A percentile compares a stretch with the other conserved stretches of the same genome.
These are phyloP conservation scores for Metahyphopichia silvanorum DNA, from an alignment of 805 yeast species.

Conservation along the genomic window DNA sequence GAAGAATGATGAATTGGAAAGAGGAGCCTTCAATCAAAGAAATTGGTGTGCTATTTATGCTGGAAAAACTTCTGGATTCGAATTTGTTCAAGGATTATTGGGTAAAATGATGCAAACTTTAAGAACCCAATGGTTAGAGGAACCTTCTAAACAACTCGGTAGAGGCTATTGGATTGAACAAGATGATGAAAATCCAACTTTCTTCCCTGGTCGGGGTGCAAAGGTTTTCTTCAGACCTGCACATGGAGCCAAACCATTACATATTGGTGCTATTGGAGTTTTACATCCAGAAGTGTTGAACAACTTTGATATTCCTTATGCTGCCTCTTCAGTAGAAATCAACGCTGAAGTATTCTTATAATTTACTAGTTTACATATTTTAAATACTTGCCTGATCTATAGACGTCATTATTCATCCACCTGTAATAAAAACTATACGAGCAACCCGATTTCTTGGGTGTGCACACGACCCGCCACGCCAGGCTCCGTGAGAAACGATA, in stretches of 20 bases:
- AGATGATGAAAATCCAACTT: constrained; percentile 63
- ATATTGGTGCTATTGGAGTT: constrained; percentile 86
- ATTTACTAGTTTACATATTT: too few species aligned
- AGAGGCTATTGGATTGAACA: constrained; percentile 90
- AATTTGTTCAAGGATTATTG: constrained; percentile 87
- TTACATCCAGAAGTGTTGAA: constrained; percentile 92
- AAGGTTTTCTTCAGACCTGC: constrained; percentile 69
- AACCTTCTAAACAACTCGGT: constrained; percentile 42
- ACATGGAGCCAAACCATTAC: constrained; percentile 53
- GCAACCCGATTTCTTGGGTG: background rate
- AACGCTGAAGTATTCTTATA: constrained; percentile 84
- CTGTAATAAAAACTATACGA: background rate
- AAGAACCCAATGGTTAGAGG: constrained; percentile 79
- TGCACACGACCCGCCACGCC: background rate
- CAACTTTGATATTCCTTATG: constrained; percentile 86
- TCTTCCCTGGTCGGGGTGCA: constrained; percentile 98
- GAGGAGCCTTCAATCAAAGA: constrained; percentile 89
- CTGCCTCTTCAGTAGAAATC: constrained; percentile 88
- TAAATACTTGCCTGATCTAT: background rate
- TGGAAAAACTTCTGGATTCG: constrained; percentile 95
- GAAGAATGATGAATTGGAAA: constrained; percentile 75
- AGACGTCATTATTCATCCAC: background rate
- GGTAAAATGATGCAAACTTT: constrained; percentile 96
- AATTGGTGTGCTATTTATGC: constrained; percentile 93
- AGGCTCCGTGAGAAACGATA: background rate